phyloP scores from a whole-genome alignment of 192 early-diverging fungal species.

The Coemansia sp. region DNA sequence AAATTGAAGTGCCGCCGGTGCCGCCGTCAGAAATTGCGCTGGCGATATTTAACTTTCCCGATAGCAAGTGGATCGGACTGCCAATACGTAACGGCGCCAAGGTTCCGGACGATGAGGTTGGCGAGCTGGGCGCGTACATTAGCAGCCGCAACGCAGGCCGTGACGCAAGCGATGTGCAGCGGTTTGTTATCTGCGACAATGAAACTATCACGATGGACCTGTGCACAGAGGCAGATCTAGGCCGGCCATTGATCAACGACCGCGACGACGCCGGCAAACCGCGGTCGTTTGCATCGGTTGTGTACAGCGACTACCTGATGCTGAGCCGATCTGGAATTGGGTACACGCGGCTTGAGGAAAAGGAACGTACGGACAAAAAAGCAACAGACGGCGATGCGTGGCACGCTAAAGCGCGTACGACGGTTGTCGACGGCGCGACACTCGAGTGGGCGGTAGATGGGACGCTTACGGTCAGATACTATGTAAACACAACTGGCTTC shows the following conservation, averaged over 20 bases:
- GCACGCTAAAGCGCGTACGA: slow-evolving; percentile 23
- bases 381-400: slow-evolving; percentile 25
- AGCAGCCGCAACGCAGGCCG: slow-evolving; percentile 9
- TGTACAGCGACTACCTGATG: slow-evolving; percentile 51
- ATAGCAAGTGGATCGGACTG: slow-evolving; percentile 35
- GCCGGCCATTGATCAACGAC: slow-evolving; percentile 60
- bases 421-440: slow-evolving; percentile 40
- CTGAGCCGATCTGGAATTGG: slow-evolving; percentile 37
- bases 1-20: slow-evolving; percentile 41
- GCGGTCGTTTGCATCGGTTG: slow-evolving; percentile 31
- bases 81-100: slow-evolving; percentile 37
- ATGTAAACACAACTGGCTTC: slow-evolving; percentile 74
- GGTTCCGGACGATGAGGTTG: slow-evolving; percentile 34
- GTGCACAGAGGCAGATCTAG: slow-evolving; percentile 55
- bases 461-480: slow-evolving; percentile 57
- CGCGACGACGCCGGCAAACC: slow-evolving; percentile 36
- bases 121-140: slow-evolving; percentile 15
- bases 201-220: slow-evolving; percentile 56
- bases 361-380: slow-evolving; percentile 18
- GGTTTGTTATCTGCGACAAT: slow-evolving; percentile 55
- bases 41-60: slow-evolving; percentile 41
- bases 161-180: slow-evolving; percentile 15
- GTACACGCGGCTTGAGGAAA: slow-evolving; percentile 38
- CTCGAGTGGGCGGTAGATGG: slow-evolving; percentile 41
- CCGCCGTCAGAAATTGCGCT: slow-evolving; percentile 44